Evolutionary conservation across 116 monocot species (phyloP).

Genomic region (Thalassia testudinum): DNA sequence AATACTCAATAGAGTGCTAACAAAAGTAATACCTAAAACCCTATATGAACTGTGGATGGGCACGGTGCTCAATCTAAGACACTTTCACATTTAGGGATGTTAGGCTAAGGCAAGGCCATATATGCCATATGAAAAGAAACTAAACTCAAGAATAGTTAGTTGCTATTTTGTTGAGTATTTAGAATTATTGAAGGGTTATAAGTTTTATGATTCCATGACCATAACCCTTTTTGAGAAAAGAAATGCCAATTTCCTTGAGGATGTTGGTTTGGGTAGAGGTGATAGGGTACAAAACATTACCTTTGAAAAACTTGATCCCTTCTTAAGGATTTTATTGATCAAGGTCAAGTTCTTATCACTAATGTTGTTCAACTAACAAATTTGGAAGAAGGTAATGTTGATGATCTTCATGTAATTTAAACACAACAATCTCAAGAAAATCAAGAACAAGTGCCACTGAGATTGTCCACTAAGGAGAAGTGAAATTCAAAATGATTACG

Average conservation of each 20-base stretch:
- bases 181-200: conserved; percentile 4
- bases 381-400: background rate
- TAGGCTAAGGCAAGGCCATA: conserved; percentile 14
- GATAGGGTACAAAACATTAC: background rate
- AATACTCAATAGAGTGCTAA: conserved; percentile 10
- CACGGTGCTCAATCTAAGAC: background rate
- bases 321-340: background rate
- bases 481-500: background rate
- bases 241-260: conserved; percentile 10
- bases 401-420: background rate
- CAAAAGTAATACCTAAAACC: conserved; percentile 6
- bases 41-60: conserved; percentile 6
- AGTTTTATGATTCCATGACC: conserved; percentile 4
- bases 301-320: conserved; percentile 3
- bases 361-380: background rate
- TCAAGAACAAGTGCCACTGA: conserved; percentile 3
- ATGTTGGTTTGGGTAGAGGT: conserved; percentile 7
- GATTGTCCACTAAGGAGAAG: background rate
- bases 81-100: conserved; percentile 5
- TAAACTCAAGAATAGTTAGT: conserved; percentile 7
- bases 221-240: conserved; percentile 4
- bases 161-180: conserved; percentile 6
- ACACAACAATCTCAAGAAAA: background rate
- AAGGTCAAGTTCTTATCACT: background rate
- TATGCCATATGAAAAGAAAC: conserved; percentile 12